Base-by-base conservation (phyloP, 148 eudicot species). In the Chenopodium formosanum region DNA sequence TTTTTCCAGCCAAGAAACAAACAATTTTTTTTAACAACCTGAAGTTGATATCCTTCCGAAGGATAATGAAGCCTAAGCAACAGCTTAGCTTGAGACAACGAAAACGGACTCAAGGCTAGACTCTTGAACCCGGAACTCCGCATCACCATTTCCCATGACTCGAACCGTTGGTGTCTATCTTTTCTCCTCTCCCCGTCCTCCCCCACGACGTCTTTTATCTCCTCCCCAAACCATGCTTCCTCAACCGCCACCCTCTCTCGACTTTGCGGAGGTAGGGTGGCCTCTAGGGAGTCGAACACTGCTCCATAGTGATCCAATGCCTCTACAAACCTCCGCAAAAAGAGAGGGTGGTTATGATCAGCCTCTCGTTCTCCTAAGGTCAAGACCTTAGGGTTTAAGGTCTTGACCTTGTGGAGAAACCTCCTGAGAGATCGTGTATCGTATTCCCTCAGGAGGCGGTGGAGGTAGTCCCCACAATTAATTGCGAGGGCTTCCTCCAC, bases 1-100 rank as follows among this genome's bases (percentile, higher is more conserved):
- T 90, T 89, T 44, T 93, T 91, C 98, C 98, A 95, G 32, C 94
- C 97, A 80, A 95, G 86, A 83, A 91, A 91, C 84, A 92, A 86
- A 68, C 89, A 90, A 83, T 90, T 83, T 48, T 22, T 82, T n/a
- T 86, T 84, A 53, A 79, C 77, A 75, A 87, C 86, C 62, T 88
- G 88, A 70, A 95, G 89, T 65, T 90, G 91, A 44, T 95, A 95
- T 19, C 98, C 98, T 79, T 95, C 97, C 1, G 98, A 95, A 83
- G 98, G 98, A 71, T 95, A 95, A 81, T 95, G 97, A 6, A 95
- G 91, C 73, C 94, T 91, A 52, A 95, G 81, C 46, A 95, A 70
- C 22, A 95, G 79, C 86, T 95, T 95, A 8, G 98, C 98, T 81
- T 95, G 98, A 0, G 97, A 92, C 66, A 93, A 87, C 0, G 97